Conservation (phyloP, 225 moss, liverwort and hornwort species). For the Marchantia polymorpha region DNA sequence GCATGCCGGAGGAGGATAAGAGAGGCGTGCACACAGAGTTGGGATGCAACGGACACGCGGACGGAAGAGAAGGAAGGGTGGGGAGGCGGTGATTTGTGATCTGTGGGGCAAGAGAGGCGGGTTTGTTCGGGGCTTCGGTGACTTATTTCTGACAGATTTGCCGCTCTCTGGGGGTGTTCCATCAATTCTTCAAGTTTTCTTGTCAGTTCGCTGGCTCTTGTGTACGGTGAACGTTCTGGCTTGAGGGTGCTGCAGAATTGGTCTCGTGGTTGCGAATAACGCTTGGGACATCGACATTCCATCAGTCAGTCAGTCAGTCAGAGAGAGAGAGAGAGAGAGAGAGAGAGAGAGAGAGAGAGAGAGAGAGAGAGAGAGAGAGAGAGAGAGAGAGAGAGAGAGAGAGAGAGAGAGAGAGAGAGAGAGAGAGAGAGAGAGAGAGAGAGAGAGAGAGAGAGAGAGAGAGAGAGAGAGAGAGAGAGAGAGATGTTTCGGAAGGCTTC, state of each 20-base stretch:
- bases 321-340: not conserved
- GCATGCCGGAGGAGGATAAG: not conserved
- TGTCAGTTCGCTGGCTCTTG: not conserved
- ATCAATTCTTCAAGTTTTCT: not conserved
- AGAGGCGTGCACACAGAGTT: constrained; percentile 15
- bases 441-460: not conserved
- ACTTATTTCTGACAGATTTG: not conserved
- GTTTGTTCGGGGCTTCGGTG: not conserved
- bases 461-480: not conserved
- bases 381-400: not conserved
- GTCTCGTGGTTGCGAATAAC: not conserved
- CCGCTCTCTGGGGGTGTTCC: not conserved
- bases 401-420: not conserved
- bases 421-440: not conserved
- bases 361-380: too few relatives aligned
- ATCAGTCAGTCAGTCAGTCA: not conserved
- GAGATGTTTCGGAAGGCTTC: constrained; percentile 14
- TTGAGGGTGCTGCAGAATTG: constrained; percentile 2
- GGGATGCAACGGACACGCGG: not conserved
- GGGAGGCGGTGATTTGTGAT: not conserved
- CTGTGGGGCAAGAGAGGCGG: not conserved
- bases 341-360: not conserved
- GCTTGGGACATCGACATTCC: not conserved
- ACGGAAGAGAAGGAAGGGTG: not conserved
- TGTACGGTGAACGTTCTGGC: not conserved